These are phyloP conservation scores for Ascoidea asiatica DNA, from an alignment of 805 yeast genomes.

Conservation along the genomic window DNA sequence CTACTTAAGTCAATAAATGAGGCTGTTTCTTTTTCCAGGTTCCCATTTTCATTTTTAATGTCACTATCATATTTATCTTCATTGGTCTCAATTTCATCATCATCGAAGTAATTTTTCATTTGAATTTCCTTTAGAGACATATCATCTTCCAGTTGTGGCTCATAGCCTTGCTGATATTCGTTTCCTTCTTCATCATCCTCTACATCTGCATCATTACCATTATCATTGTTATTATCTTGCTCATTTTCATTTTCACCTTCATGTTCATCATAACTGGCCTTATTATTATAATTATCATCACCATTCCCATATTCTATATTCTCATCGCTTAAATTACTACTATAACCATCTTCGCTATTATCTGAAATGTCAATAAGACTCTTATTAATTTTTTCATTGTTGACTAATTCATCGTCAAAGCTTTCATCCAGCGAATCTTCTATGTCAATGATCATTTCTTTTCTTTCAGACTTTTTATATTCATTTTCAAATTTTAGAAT, in stretches of 20 bases:
- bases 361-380: neutral
- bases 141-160: no score
- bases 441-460: conserved; percentile 2
- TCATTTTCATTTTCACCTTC: neutral
- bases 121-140: no score
- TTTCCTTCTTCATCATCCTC: neutral
- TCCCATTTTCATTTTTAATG: conserved; percentile 3
- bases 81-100: neutral
- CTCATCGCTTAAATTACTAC: neutral
- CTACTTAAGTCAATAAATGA: conserved; percentile 3
- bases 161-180: no score
- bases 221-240: neutral
- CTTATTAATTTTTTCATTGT: conserved; percentile 3
- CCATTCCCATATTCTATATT: neutral
- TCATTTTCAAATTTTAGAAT: neutral
- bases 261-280: neutral
- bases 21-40: conserved; percentile 6
- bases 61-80: neutral
- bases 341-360: neutral
- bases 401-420: conserved; percentile 6
- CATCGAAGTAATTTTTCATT: neutral
- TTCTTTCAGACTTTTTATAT: neutral
- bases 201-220: neutral
- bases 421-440: conserved; percentile 2
- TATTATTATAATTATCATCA: no score